phyloP scores from a whole-genome alignment of 2,329 filamentous ascomycete genomes.

The Aspergillus ibericus region DNA sequence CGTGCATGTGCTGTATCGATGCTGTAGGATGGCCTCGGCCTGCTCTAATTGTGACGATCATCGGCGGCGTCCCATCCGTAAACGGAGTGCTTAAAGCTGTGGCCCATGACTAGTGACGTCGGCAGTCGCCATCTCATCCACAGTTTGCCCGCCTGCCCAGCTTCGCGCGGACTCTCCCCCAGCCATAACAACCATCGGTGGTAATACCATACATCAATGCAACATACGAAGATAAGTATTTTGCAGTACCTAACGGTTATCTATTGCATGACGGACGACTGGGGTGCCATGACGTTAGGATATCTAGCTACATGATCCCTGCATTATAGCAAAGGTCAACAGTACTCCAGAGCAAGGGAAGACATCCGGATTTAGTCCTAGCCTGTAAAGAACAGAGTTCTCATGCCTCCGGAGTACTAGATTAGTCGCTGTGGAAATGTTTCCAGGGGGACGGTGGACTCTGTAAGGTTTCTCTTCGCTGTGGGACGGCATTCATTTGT shows the following conservation, averaged over 20 bases:
- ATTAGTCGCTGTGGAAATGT: neutral
- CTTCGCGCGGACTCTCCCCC: neutral
- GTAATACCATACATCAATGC: neutral
- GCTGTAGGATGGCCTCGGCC: neutral
- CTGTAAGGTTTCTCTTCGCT: neutral
- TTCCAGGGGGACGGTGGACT: neutral
- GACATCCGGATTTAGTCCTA: neutral
- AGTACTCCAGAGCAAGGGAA: neutral
- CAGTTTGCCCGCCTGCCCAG: neutral
- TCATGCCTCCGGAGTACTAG: neutral
- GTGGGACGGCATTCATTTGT: neutral
- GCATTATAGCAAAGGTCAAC: neutral
- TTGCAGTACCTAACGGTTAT: neutral
- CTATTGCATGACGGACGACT: no score
- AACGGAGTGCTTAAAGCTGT: constrained; percentile 11
- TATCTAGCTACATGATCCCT: neutral
- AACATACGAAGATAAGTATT: neutral
- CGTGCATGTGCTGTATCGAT: neutral
- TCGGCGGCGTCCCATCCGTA: constrained; percentile 15
- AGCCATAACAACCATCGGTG: neutral
- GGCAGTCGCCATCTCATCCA: constrained; percentile 18
- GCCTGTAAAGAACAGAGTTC: neutral
- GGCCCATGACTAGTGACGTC: constrained; percentile 31
- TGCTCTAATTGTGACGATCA: constrained; percentile 9
- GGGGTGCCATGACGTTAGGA: no score